Evolutionary conservation across 2,329 filamentous ascomycete genomes (phyloP).

Genomic region (Pleoardoris graminearum): DNA sequence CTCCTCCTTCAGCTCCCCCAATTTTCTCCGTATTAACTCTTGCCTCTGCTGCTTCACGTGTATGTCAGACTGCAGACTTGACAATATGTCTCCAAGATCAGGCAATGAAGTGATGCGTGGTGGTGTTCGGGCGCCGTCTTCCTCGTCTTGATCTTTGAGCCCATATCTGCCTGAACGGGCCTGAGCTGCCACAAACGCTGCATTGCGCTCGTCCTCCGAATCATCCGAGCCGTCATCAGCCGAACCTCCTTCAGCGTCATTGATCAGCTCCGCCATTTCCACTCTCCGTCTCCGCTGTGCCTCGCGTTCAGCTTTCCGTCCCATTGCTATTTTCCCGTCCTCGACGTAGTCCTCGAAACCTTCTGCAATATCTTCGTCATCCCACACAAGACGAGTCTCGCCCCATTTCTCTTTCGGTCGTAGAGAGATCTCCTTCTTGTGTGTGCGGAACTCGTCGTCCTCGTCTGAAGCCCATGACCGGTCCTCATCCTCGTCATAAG

Average conservation of each 20-base stretch:
- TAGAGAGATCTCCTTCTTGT: slow-evolving; percentile 51
- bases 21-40: slow-evolving; percentile 61
- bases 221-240: slow-evolving; percentile 73
- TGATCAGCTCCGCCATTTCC: slow-evolving; percentile 83
- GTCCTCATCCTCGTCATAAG: slow-evolving; percentile 55
- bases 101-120: slow-evolving; percentile 79
- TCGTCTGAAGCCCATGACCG: slow-evolving; percentile 48
- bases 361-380: slow-evolving; percentile 92
- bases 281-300: slow-evolving; percentile 66
- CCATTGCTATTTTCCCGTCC: slow-evolving; percentile 77
- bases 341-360: slow-evolving; percentile 92
- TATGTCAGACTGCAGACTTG: slow-evolving; percentile 64
- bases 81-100: slow-evolving; percentile 68
- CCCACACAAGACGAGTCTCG: slow-evolving; percentile 73
- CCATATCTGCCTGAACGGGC: slow-evolving; percentile 84
- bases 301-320: slow-evolving; percentile 76
- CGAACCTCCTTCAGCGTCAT: slow-evolving; percentile 71
- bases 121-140: slow-evolving; percentile 60
- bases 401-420: slow-evolving; percentile 63
- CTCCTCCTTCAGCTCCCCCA: slow-evolving; percentile 70
- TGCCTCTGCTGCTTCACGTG: slow-evolving; percentile 64
- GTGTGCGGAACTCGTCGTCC: slow-evolving; percentile 46
- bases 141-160: slow-evolving; percentile 50
- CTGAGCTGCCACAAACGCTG: slow-evolving; percentile 86
- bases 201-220: slow-evolving; percentile 65